A percentile compares a stretch with the other conserved stretches of the same genome.
phyloP scores from a whole-genome alignment of 306 rosid species.

The Sechiopsis laciniata region DNA sequence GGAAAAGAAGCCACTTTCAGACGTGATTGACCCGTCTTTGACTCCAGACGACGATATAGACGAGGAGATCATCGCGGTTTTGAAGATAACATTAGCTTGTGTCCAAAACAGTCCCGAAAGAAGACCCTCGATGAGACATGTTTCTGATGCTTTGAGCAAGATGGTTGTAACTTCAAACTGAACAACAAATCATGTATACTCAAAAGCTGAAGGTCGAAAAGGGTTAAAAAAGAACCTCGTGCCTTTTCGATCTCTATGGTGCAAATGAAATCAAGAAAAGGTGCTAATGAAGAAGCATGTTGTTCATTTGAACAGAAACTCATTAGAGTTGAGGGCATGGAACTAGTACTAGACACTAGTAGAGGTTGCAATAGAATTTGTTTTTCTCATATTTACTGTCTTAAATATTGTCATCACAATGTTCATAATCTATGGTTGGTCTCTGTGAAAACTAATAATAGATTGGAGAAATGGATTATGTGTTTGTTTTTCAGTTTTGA shows the following conservation, averaged over 20 bases:
- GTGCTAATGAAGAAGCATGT: no score
- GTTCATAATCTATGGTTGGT: not conserved
- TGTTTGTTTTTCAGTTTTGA: not conserved
- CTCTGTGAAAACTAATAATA: no score
- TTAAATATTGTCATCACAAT: not conserved
- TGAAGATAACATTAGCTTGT: constrained; percentile 94
- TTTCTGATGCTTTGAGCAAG: constrained; percentile 70
- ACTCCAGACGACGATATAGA: constrained; percentile 62
- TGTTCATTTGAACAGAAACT: no score
- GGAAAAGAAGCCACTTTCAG: constrained; percentile 80
- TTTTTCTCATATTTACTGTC: not conserved
- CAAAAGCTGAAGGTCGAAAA: constrained; percentile 24
- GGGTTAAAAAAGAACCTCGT: not conserved
- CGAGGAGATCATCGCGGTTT: constrained; percentile 71
- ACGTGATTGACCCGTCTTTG: constrained; percentile 67
- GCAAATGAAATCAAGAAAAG: not conserved
- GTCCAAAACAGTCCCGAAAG: constrained; percentile 69
- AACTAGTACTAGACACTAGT: not conserved
- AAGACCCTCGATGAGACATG: constrained; percentile 84
- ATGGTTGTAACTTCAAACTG: constrained; percentile 46
- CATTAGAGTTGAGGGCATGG: not conserved
- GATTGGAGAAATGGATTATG: not conserved
- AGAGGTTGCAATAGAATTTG: constrained; percentile 7
- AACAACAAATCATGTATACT: constrained; percentile 25
- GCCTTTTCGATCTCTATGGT: not conserved